Evolutionary conservation across 768 basidiomycete genomes (phyloP).

Genomic region (Lentinula edodes): DNA sequence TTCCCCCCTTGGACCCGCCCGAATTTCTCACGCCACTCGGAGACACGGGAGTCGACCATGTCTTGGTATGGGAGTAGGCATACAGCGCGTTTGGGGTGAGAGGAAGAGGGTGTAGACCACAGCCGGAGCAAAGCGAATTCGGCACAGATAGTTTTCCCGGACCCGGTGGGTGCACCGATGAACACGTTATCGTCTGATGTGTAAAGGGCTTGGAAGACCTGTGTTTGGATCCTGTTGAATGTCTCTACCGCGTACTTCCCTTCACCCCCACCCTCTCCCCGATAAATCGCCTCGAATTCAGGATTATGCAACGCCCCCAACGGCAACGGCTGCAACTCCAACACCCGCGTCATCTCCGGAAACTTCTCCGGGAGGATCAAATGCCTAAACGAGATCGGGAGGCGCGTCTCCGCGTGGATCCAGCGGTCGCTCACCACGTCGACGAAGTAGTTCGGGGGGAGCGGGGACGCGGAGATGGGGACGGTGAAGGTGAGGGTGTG

Average conservation of each 20-base stretch:
- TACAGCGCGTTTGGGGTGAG: conserved; percentile 55
- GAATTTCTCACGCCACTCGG: conserved; percentile 89
- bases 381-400: conserved; percentile 97
- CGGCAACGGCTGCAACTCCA: conserved; percentile 89
- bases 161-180: conserved; percentile 94
- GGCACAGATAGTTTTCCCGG: conserved; percentile 95
- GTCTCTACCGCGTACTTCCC: too few relatives aligned
- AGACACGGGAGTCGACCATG: conserved; percentile 88
- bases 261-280: conserved; percentile 41
- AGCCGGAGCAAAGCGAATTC: conserved; percentile 94
- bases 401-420: conserved; percentile 90
- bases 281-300: conserved; percentile 84
- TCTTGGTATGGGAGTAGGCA: conserved; percentile 97
- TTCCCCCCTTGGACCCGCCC: conserved; percentile 81
- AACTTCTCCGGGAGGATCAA: conserved; percentile 96
- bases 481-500: conserved; percentile 94
- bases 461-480: conserved; percentile 87
- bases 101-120: conserved; percentile 66
- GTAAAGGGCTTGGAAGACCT: conserved; percentile 97
- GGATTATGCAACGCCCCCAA: conserved; percentile 90
- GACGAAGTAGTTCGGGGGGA: conserved; percentile 98
- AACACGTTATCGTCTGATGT: conserved; percentile 96
- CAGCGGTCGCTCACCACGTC: conserved; percentile 92
- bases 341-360: conserved; percentile 86
- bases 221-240: conserved; percentile 99